phyloP scores from a whole-genome alignment of 2,329 filamentous ascomycete species.

The Peltaster fructicola region DNA sequence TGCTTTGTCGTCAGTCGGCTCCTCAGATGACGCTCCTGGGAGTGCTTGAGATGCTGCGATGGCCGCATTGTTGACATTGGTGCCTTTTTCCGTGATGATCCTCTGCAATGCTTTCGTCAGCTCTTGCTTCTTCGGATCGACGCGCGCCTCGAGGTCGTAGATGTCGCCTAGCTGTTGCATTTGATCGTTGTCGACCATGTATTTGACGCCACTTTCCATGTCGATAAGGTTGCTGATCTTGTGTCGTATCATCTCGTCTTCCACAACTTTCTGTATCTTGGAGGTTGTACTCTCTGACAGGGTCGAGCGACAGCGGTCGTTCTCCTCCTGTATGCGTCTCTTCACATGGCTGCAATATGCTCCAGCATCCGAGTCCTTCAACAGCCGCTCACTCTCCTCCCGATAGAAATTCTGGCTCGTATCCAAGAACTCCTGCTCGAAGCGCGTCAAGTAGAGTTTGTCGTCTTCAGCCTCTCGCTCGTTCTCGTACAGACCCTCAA shows the following conservation, averaged over 20 bases:
- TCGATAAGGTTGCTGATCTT: conserved; percentile 69
- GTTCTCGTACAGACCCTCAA: conserved; percentile 72
- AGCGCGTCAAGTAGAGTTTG: conserved; percentile 67
- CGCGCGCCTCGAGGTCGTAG: conserved; percentile 59
- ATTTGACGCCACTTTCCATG: conserved; percentile 69
- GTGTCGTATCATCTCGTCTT: conserved; percentile 58
- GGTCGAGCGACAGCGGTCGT: conserved; percentile 65
- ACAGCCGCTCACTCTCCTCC: conserved; percentile 52
- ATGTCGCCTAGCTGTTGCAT: conserved; percentile 61
- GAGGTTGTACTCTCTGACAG: conserved; percentile 53
- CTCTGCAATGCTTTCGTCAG: conserved; percentile 54
- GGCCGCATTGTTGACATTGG: conserved; percentile 59
- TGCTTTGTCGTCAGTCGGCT: conserved; percentile 31
- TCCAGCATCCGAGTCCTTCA: conserved; percentile 63
- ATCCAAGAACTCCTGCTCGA: conserved; percentile 61
- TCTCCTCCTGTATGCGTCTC: conserved; percentile 61
- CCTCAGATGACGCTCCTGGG: conserved; percentile 29
- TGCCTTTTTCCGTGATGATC: conserved; percentile 62
- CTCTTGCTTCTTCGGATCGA: conserved; percentile 55
- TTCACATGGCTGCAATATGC: conserved; percentile 65
- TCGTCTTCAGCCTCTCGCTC: conserved; percentile 59
- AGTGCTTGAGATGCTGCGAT: conserved; percentile 34
- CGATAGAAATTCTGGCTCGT: conserved; percentile 59
- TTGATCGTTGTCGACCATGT: conserved; percentile 85
- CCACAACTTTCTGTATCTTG: conserved; percentile 61